A percentile compares a stretch with the other conserved stretches of the same genome.
Evolutionary conservation across 2,329 filamentous ascomycete genomes (phyloP).

Genomic region (Monosporascus sp.): DNA sequence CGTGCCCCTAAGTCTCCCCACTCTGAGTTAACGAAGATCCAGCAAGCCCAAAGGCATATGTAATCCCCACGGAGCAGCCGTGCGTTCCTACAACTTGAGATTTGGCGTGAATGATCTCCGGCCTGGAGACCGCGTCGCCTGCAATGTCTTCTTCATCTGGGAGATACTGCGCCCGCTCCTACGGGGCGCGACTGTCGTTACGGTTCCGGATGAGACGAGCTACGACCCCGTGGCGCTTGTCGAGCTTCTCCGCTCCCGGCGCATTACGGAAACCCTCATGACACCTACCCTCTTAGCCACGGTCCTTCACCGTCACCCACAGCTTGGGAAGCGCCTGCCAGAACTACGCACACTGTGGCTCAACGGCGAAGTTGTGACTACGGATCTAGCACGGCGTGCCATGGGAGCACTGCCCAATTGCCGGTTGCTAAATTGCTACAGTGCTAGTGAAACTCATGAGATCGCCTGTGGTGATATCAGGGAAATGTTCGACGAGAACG

Average conservation of each 20-base stretch:
- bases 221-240: slow-evolving; percentile 73
- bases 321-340: slow-evolving; percentile 59
- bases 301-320: slow-evolving; percentile 63
- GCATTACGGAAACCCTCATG: slow-evolving; percentile 77
- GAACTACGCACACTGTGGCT: slow-evolving; percentile 69
- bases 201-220: slow-evolving; percentile 69
- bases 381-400: slow-evolving; percentile 66
- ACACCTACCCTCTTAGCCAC: slow-evolving; percentile 74
- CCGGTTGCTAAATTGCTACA: slow-evolving; percentile 74
- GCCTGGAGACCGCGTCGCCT: slow-evolving; percentile 74
- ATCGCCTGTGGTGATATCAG: slow-evolving; percentile 72
- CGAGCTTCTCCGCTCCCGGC: slow-evolving; percentile 59
- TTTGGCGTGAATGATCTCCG: slow-evolving; percentile 65
- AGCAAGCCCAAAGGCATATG: slow-evolving; percentile 68
- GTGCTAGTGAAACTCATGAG: slow-evolving; percentile 77
- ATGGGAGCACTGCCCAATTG: slow-evolving; percentile 63
- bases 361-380: slow-evolving; percentile 78
- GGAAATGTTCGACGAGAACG: slow-evolving; percentile 58
- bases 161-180: slow-evolving; percentile 74
- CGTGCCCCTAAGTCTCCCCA: background rate
- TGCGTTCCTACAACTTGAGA: slow-evolving; percentile 68
- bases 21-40: slow-evolving; percentile 27
- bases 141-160: slow-evolving; percentile 86
- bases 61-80: slow-evolving; percentile 69
- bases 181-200: slow-evolving; percentile 69